Base-by-base conservation (phyloP, 1,284 basidiomycete genomes). In the Sporisorium exsertum region DNA sequence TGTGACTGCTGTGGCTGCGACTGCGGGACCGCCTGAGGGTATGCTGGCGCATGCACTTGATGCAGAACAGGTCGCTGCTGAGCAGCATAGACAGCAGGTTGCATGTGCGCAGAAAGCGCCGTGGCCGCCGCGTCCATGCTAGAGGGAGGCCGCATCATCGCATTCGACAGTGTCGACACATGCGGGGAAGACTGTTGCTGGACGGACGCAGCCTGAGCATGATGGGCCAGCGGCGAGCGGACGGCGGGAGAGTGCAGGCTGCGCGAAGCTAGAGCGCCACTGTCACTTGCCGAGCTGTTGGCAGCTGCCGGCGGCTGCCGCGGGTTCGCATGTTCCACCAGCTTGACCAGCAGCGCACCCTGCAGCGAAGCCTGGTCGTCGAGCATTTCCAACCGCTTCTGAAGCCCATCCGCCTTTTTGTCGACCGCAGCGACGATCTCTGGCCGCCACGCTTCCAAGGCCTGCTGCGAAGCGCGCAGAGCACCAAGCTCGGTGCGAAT, bases 281-380 rank as follows among this genome's bases (percentile, higher is more conserved):
- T n/a, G 13, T 16, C 37, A 40, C 16, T 40, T 1, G 29, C 43
- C 12, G 57, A 18, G 26, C 4, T 29, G 53, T 6, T 20, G 16
- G 56, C 18, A 13, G 49, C 18, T 12, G 53, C 32, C 8, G 26
- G 53, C 2, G 46, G 32, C 15, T 54, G 67, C n/a, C 64, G 68
- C 12, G 72, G 72, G 43, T 76, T 71, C 29, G 64, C 64, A 32
- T 76, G 64, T 45, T 77, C 68, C 18, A 42, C 13, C 20, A 77
- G 51, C 53, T 69, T 72, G 55, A 62, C 62, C 33, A 77, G 52
- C 37, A 77, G 47, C 5, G 73, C 73, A 42, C 65, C 73, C 58
- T 77, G 73, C 62, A 72, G 40, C 20, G 73, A 58, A 16, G 56
- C 42, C 59, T 72, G 73, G 40, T 68, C 65, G 26, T 77, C 73